A percentile compares a stretch with the other conserved stretches of the same genome.
Conservation (phyloP, 345 rosid genomes). For the Chamaenerion angustifolium region DNA sequence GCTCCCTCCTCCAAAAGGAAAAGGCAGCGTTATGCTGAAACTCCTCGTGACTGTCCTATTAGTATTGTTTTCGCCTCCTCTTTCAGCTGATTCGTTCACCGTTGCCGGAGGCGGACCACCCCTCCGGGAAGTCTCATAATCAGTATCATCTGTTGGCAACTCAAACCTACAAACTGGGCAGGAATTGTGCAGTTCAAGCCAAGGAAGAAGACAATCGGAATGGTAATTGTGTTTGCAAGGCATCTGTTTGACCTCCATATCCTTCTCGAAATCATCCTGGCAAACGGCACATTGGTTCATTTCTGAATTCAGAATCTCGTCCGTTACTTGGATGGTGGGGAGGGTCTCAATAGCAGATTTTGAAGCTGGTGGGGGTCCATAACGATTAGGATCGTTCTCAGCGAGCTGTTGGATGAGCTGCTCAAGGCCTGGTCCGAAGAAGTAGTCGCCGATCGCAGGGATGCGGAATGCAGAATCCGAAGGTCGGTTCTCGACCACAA, state of each 20-base stretch:
- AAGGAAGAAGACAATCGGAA: constrained; percentile 24
- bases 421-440: constrained; percentile 34
- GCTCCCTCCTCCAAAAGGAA: constrained; percentile 18
- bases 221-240: constrained; percentile 41
- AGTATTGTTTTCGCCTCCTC: constrained; percentile 5
- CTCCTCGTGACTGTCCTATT: constrained; percentile 18
- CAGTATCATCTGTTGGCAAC: constrained; percentile 36
- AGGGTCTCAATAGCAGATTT: constrained; percentile 24
- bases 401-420: constrained; percentile 38
- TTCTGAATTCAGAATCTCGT: constrained; percentile 20
- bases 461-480: constrained; percentile 16
- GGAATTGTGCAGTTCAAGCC: constrained; percentile 36
- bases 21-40: constrained; percentile 25
- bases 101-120: constrained; percentile 6
- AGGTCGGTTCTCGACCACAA: constrained; percentile 25
- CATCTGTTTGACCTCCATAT: constrained; percentile 31
- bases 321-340: constrained; percentile 18
- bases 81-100: neutral
- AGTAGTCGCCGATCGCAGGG: constrained; percentile 29
- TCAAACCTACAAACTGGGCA: constrained; percentile 43
- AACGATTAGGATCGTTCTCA: constrained; percentile 34
- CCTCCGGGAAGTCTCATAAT: constrained; percentile 18
- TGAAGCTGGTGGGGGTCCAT: constrained; percentile 34
- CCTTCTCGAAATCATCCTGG: constrained; percentile 28
- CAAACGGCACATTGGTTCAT: constrained; percentile 42